These are phyloP conservation scores for Zoysia japonica DNA, from an alignment of 176 grass and related monocot species.

Conservation along the genomic window DNA sequence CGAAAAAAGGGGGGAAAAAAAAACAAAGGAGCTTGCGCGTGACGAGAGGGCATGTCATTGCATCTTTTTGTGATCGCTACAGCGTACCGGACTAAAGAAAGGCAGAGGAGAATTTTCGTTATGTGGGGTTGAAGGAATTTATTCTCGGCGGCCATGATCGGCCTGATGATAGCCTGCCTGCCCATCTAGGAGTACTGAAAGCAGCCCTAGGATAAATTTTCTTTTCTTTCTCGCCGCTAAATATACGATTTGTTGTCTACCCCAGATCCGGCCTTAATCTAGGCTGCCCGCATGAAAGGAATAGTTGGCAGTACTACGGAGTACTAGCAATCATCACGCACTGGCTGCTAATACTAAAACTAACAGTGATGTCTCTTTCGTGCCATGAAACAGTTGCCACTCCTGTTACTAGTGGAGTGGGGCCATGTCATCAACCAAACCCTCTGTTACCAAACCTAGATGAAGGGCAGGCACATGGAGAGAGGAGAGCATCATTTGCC, in stretches of 20 bases:
- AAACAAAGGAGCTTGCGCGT: not conserved
- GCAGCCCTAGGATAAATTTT: not conserved
- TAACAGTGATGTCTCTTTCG: too few species aligned
- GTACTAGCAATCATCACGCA: not conserved
- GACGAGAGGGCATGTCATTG: not conserved
- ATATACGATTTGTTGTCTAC: too few species aligned
- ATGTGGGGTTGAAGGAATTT: slow-evolving; percentile 47
- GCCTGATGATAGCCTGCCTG: not conserved
- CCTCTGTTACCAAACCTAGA: not conserved
- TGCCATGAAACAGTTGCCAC: not conserved
- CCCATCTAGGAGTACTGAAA: not conserved
- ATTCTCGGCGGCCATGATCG: slow-evolving; percentile 31
- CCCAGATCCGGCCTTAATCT: slow-evolving; percentile 18
- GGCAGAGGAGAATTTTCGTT: not conserved
- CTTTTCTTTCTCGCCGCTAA: not conserved
- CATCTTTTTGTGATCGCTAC: not conserved
- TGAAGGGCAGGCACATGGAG: not conserved
- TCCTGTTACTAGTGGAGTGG: not conserved
- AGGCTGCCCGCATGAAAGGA: slow-evolving; percentile 5
- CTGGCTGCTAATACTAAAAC: not conserved
- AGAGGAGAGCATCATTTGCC: slow-evolving; percentile 22
- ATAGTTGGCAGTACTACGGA: slow-evolving; percentile 1
- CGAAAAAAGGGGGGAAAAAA: not conserved
- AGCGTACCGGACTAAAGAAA: not conserved
- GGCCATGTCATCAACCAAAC: slow-evolving; percentile 7